Conservation (phyloP, 345 rosid genomes). For the Odontarrhena argentea region DNA sequence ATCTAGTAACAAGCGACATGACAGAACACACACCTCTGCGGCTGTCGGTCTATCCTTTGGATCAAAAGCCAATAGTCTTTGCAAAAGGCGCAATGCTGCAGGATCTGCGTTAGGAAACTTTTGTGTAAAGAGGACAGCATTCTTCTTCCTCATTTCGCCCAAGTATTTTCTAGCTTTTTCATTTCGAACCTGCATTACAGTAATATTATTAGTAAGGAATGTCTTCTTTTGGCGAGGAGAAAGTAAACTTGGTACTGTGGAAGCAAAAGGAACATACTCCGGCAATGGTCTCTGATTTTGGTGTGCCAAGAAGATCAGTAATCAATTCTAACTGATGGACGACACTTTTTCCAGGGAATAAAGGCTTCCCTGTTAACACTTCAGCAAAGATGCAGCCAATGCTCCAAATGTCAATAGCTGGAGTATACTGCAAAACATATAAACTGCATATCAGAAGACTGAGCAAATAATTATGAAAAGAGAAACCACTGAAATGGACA, state of each 20-base stretch:
- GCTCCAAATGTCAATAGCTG: conserved; percentile 99
- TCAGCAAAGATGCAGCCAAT: conserved; percentile 99
- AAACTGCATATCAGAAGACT: conserved; percentile 39
- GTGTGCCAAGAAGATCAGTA: conserved; percentile 96
- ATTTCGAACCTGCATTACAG: conserved; percentile 73
- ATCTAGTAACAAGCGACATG: conserved; percentile 9
- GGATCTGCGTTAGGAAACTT: conserved; percentile 93
- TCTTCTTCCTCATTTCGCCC: conserved; percentile 80
- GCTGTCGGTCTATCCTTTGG: conserved; percentile 96
- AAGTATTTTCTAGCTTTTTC: conserved; percentile 93
- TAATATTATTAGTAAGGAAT: conserved; percentile 3
- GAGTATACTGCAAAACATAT: conserved; percentile 76
- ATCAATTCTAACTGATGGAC: conserved; percentile 96
- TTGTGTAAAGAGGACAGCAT: conserved; percentile 63
- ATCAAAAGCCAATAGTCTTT: conserved; percentile 90
- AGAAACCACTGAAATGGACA: conserved; percentile 34
- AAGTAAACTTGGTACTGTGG: conserved; percentile 16
- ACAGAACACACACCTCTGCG: conserved; percentile 59
- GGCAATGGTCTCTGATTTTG: conserved; percentile 77
- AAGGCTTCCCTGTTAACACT: conserved; percentile 91
- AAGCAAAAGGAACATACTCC: conserved; percentile 56
- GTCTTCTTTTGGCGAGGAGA: conserved; percentile 1
- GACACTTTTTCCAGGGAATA: conserved; percentile 98
- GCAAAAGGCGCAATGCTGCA: conserved; percentile 67
- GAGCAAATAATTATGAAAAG: conserved; percentile 33